Percentiles rank a stretch among this genome's conserved stretches.
phyloP scores from a whole-genome alignment of 306 rosid species.

The Ormosia semicastrata region DNA sequence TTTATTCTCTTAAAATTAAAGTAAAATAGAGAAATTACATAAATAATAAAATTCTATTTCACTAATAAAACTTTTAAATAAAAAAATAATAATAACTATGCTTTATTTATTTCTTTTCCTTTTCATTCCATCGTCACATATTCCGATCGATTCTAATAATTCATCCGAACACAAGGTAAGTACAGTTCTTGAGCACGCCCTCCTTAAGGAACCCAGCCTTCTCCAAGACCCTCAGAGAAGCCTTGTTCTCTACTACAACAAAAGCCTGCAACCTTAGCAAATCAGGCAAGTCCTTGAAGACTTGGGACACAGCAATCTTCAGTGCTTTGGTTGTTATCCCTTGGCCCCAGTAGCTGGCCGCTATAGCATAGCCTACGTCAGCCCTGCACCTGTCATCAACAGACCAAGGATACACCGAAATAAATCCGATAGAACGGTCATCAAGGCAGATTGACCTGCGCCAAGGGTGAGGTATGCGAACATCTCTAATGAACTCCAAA shows the following conservation, averaged over 20 bases:
- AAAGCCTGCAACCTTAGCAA: slow-evolving; percentile 56
- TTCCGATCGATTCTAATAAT: no score
- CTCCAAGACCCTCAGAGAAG: slow-evolving; percentile 68
- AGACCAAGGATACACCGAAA: slow-evolving; percentile 32
- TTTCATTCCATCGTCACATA: no score
- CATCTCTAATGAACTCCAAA: slow-evolving; percentile 48
- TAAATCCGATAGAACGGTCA: slow-evolving; percentile 49
- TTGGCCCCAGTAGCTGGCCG: slow-evolving; percentile 45
- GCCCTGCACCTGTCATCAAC: slow-evolving; percentile 53
- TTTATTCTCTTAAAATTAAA: no score
- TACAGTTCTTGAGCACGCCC: slow-evolving; percentile 59
- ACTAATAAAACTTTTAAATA: no score
- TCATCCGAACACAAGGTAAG: no score
- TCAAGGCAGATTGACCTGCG: slow-evolving; percentile 50
- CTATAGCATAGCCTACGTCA: slow-evolving; percentile 52
- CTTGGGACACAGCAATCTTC: slow-evolving; percentile 40
- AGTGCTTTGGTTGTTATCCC: slow-evolving; percentile 58
- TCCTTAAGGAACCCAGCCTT: slow-evolving; percentile 61
- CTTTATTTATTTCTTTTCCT: no score
- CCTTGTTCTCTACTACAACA: slow-evolving; percentile 36
- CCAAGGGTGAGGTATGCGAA: slow-evolving; percentile 71
- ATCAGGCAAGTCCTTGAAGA: slow-evolving; percentile 44
- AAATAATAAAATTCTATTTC: no score
- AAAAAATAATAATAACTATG: no score
- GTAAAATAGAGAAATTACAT: no score